These are phyloP conservation scores for Suillus variegatus DNA, from an alignment of 768 basidiomycete species.

Conservation along the genomic window DNA sequence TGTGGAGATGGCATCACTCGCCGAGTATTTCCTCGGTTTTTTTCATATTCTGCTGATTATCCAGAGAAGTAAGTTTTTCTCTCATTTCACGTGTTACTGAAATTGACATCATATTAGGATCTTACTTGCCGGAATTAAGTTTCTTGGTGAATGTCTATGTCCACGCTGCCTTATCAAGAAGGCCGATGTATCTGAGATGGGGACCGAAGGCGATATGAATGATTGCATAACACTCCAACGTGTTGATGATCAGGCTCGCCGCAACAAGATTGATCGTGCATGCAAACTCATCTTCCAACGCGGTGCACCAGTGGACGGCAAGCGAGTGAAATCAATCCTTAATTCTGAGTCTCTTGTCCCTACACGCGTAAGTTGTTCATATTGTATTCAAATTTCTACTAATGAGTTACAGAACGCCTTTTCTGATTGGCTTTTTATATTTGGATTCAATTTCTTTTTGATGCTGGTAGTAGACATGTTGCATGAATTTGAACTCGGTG, in stretches of 20 bases:
- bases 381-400: neutral
- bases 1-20: no score
- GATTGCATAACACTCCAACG: neutral
- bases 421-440: conserved; percentile 17
- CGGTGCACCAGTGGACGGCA: conserved; percentile 6
- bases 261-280: neutral
- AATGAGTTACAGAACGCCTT: conserved; percentile 33
- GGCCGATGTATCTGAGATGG: conserved; percentile 10
- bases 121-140: conserved; percentile 22
- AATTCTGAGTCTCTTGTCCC: neutral
- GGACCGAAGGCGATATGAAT: conserved; percentile 9
- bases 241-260: neutral
- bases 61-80: conserved; percentile 18
- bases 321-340: neutral
- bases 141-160: conserved; percentile 23
- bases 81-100: no score
- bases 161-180: conserved; percentile 18
- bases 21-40: neutral
- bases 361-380: conserved; percentile 1
- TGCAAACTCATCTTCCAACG: neutral
- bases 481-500: conserved; percentile 42
- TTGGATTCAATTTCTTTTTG: conserved; percentile 23
- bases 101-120: conserved; percentile 8
- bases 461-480: conserved; percentile 36
- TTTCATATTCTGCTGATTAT: conserved; percentile 26